Base-by-base conservation (phyloP, 1,284 basidiomycete genomes). In the Boletellus deceptivus region DNA sequence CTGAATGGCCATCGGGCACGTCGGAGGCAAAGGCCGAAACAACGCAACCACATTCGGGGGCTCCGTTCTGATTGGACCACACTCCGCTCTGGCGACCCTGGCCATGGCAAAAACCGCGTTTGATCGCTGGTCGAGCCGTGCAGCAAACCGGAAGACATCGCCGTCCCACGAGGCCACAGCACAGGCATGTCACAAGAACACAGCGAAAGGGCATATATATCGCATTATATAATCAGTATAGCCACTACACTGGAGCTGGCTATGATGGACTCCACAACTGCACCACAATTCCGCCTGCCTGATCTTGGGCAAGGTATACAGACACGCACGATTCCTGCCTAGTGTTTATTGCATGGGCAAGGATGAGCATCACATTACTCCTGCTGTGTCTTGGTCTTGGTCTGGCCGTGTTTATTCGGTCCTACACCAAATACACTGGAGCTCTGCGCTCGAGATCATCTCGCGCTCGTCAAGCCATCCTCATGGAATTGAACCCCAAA, bases 341-440 rank as follows among this genome's bases (percentile, higher is more conserved):
- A 41, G 33, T 33, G n/a, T n/a, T 18, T 29, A 45, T 43, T 43
- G 11, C 46, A 27, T 38, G 42, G 18, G 16, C 20, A 37, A 43
- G 20, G 46, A 65, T 68, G 64, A 45, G 38, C 33, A 10, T 27
- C 14, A 22, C 46, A 16, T 27, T 54, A 8, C 25, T 49, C 46
- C n/a, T 68, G 34, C 52, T 63, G 53, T 67, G 53, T 48, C 37
- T 62, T 42, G 48, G 51, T n/a, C 29, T 56, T 34, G 46, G 29
- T 29, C 22, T 62, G 38, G 35, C 53, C 27, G 48, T 35, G 3
- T 44, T 50, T 41, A 18, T 46, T 25, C 40, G 70, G 38, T 49
- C 40, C 18, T 68, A 69, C 54, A 45, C 42, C 16, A 49, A 48
- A 29, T 69, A 68, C 54, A 66, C 67, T 2, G 24, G 54, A 31